Conservation (phyloP, 352 stramenopile genomes). For the Globisporangium mamillatum region DNA sequence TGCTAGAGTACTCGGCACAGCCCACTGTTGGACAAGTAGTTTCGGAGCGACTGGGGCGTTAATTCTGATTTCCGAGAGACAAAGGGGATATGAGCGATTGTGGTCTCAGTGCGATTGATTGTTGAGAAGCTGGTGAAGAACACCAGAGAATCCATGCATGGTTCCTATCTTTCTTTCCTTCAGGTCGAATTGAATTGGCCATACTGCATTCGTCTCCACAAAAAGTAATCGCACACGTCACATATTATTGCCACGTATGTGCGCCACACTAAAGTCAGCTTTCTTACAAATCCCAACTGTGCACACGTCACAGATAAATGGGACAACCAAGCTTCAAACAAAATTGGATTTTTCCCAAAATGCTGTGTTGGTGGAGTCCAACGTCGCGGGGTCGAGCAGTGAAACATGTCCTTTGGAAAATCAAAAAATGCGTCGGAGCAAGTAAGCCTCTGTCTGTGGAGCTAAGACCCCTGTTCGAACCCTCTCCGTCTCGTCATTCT, state of each 20-base stretch:
- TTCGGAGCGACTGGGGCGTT: background rate
- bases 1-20: background rate
- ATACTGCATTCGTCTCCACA: background rate
- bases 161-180: no score
- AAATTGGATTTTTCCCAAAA: conserved; percentile 9
- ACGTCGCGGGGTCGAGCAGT: background rate
- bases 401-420: background rate
- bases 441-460: background rate
- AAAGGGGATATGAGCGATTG: no score
- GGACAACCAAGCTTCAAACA: background rate
- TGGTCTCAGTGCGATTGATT: background rate
- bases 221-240: background rate
- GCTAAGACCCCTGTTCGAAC: no score
- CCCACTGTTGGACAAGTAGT: background rate
- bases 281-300: conserved; percentile 15
- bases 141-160: background rate
- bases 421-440: no score
- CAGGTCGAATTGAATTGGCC: background rate
- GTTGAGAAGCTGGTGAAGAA: conserved; percentile 1
- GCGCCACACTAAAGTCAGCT: background rate
- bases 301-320: conserved; percentile 24
- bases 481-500: background rate
- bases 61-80: background rate
- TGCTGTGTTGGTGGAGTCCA: conserved; percentile 3
- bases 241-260: background rate